Percentiles rank a stretch among this genome's conserved stretches.
Conservation (phyloP, 75 land plant species). For the Selaginella moellendorffii region DNA sequence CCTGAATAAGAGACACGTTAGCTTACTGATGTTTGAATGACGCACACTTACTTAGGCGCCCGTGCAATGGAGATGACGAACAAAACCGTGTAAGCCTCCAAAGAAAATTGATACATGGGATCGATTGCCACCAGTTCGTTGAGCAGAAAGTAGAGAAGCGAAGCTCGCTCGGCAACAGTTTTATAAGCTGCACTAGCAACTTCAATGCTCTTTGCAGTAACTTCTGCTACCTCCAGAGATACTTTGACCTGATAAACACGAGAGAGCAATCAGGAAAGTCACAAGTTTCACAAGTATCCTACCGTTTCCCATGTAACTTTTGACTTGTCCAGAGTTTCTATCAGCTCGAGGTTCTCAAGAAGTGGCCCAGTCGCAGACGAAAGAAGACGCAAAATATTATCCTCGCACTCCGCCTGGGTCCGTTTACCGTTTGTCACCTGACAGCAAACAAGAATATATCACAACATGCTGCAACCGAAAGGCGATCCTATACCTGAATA, state of each 20-base stretch:
- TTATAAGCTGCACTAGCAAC: constrained; percentile 26
- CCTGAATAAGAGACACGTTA: constrained; percentile 4
- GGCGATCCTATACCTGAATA: constrained; percentile 2
- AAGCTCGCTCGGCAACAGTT: constrained; percentile 21
- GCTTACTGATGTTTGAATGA: background rate
- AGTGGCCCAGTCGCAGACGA: constrained; percentile 18
- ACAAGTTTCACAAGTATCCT: background rate
- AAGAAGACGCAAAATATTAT: constrained; percentile 16
- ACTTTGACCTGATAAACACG: constrained; percentile 16
- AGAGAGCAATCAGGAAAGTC: background rate
- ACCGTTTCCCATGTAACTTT: constrained; percentile 28
- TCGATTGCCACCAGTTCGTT: constrained; percentile 20
- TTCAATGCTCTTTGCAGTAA: constrained; percentile 23
- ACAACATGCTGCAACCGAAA: background rate
- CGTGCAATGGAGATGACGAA: constrained; percentile 18
- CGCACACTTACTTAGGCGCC: constrained; percentile 16
- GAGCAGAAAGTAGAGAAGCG: constrained; percentile 20
- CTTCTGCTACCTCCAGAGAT: constrained; percentile 21
- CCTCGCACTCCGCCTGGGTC: constrained; percentile 22
- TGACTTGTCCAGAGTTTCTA: constrained; percentile 19
- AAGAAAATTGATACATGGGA: constrained; percentile 27
- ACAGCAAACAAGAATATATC: background rate
- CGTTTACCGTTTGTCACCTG: constrained; percentile 20
- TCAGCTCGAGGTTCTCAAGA: constrained; percentile 17
- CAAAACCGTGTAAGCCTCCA: constrained; percentile 22